Evolutionary conservation across 352 stramenopile genomes (phyloP).

Genomic region (Phytophthora pluvialis): DNA sequence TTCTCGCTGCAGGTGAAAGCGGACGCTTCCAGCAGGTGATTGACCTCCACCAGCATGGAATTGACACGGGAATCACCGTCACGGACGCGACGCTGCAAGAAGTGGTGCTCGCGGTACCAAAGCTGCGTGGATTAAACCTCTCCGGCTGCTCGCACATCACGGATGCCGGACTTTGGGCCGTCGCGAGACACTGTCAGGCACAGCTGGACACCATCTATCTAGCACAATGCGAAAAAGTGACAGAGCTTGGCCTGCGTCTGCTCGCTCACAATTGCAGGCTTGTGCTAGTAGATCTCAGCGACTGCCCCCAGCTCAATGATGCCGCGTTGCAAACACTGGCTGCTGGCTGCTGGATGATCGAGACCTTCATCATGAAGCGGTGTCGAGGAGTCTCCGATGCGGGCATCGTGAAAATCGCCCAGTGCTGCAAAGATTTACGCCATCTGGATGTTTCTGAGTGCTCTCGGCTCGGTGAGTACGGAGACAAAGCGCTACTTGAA

Average conservation of each 20-base stretch:
- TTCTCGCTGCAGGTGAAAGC: conserved; percentile 75
- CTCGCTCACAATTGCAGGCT: conserved; percentile 90
- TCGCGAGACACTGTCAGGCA: conserved; percentile 77
- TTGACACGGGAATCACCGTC: conserved; percentile 86
- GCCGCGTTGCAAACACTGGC: conserved; percentile 84
- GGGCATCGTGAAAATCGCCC: conserved; percentile 87
- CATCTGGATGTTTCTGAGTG: conserved; percentile 90
- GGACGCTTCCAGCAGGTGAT: conserved; percentile 77
- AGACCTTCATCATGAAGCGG: conserved; percentile 83
- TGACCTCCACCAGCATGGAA: conserved; percentile 86
- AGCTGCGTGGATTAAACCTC: conserved; percentile 70
- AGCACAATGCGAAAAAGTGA: conserved; percentile 78
- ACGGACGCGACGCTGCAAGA: conserved; percentile 93
- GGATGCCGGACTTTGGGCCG: conserved; percentile 88
- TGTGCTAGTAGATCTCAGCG: conserved; percentile 80
- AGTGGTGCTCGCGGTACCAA: conserved; percentile 77
- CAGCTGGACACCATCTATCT: conserved; percentile 82
- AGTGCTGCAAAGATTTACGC: conserved; percentile 82
- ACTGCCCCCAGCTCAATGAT: conserved; percentile 89
- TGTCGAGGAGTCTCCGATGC: conserved; percentile 85
- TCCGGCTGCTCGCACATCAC: conserved; percentile 79
- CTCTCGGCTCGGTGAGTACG: conserved; percentile 89
- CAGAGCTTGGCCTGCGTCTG: conserved; percentile 89
- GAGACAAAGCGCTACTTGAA: conserved; percentile 91
- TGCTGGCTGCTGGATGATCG: conserved; percentile 86